These are phyloP conservation scores for Corylus heterophylla DNA, from an alignment of 306 rosid species.

Conservation along the genomic window DNA sequence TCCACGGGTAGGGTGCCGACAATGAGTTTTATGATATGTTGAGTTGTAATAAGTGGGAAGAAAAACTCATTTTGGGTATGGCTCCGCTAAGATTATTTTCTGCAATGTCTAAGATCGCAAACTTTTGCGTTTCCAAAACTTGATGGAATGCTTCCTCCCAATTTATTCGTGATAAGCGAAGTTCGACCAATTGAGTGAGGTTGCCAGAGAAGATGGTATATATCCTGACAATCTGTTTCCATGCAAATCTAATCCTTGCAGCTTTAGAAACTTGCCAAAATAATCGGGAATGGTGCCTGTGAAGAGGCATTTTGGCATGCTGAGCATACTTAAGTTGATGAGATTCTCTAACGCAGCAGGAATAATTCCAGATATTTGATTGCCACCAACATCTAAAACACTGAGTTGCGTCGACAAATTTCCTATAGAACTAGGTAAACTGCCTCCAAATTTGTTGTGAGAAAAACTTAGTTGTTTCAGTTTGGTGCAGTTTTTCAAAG, in stretches of 20 bases:
- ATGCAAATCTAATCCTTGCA: not conserved
- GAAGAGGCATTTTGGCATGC: not conserved
- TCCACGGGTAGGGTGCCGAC: constrained; percentile 22
- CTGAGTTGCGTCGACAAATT: constrained; percentile 38
- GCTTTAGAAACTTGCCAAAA: constrained; percentile 23
- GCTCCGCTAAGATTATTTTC: constrained; percentile 28
- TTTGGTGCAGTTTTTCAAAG: too few species aligned
- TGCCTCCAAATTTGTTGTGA: constrained; percentile 39
- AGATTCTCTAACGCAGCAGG: constrained; percentile 25
- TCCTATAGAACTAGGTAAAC: constrained; percentile 25
- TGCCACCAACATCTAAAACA: not conserved
- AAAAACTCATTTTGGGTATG: constrained; percentile 21
- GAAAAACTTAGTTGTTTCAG: too few species aligned
- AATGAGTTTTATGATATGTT: constrained; percentile 34
- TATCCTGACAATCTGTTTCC: constrained; percentile 32
- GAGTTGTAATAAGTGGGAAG: constrained; percentile 11
- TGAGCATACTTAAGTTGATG: not conserved
- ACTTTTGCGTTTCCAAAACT: constrained; percentile 14
- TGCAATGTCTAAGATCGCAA: not conserved
- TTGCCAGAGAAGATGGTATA: constrained; percentile 30
- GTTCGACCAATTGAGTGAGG: constrained; percentile 19
- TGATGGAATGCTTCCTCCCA: constrained; percentile 39
- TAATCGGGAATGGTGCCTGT: constrained; percentile 23
- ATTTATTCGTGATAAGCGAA: constrained; percentile 13
- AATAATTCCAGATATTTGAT: constrained; percentile 28